These are phyloP conservation scores for Pichia sp. DNA, from an alignment of 1,139 yeast species.

Conservation along the genomic window DNA sequence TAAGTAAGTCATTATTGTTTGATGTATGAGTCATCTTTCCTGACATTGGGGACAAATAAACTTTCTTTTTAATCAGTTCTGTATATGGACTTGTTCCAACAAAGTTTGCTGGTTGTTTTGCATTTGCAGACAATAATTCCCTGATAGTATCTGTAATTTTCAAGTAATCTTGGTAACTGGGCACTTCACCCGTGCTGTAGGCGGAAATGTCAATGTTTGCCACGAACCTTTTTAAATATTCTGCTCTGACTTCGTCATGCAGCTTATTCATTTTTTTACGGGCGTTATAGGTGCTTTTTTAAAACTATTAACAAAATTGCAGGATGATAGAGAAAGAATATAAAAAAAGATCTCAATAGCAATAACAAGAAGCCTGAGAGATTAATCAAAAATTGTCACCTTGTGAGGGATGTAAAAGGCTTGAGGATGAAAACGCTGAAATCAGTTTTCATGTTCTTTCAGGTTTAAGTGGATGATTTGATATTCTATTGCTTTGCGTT, in stretches of 20 bases:
- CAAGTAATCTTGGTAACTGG: neutral
- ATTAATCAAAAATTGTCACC: no score
- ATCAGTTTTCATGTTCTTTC: no score
- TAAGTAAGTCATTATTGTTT: no score
- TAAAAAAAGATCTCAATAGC: no score
- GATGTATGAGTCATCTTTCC: neutral
- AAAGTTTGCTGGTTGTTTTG: neutral
- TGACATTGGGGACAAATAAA: neutral
- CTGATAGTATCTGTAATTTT: neutral
- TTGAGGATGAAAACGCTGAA: no score
- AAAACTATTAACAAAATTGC: neutral
- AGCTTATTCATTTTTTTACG: neutral
- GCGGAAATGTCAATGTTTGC: neutral
- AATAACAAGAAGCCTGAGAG: no score
- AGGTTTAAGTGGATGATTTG: no score
- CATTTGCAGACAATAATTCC: neutral
- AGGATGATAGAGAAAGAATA: no score
- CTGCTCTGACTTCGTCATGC: neutral
- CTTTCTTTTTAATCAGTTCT: neutral
- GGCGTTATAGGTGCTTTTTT: neutral
- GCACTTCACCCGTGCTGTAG: neutral
- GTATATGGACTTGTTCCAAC: neutral
- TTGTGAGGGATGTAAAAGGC: no score
- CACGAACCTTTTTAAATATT: neutral
- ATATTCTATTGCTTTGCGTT: no score